Evolutionary conservation across 805 yeast genomes (phyloP), one percentile per base, ranked within the genome.

Genomic region (Wickerhamomyces rabaulensis): DNA sequence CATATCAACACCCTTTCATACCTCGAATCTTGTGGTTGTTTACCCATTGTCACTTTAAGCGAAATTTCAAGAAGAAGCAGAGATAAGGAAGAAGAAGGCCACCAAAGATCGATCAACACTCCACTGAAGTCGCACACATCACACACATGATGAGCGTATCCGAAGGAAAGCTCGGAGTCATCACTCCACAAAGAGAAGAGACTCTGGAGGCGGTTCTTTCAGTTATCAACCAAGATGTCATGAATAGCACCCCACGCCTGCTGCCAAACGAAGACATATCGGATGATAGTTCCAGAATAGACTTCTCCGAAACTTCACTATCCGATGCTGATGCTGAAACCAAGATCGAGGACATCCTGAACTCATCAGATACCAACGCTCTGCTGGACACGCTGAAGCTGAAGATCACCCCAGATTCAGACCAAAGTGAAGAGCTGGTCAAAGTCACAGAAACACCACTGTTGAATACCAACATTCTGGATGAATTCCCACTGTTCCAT

Each of bases 291-390:
- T 43, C 46, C 4, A 23, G 40, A 33, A 33, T 33, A 17, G 36
- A 33, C 9, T 8, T 33, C 9, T 33, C 36, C 5, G 36, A 33
- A 16, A 16, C 36, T 13, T 33, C 36, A 5, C 12, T 16, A 40
- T 45, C 48, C n/a, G 51, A 45, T 4, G 47, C 37, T 23, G 51
- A 43, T 13, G 50, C 46, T 6, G 51, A 27, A 13, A 36, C 43
- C n/a, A 45, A 49, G 13, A 21, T 45, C 4, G 53, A 52, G 16
- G 46, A 42, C 9, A n/a, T 48, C 12, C 42, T 55, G 21, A 46
- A 47, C 39, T 47, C 57, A 3, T 51, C 58, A 5, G 55, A 51
- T 10, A 52, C 49, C 4, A 52, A 43, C 31, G 35, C 43, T 20
- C 43, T 52, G 4, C 39, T 52, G 41, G 49, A 52, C 13, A 31